Conservation (phyloP, 257 asterid species). For the Fraxinus anomala region DNA sequence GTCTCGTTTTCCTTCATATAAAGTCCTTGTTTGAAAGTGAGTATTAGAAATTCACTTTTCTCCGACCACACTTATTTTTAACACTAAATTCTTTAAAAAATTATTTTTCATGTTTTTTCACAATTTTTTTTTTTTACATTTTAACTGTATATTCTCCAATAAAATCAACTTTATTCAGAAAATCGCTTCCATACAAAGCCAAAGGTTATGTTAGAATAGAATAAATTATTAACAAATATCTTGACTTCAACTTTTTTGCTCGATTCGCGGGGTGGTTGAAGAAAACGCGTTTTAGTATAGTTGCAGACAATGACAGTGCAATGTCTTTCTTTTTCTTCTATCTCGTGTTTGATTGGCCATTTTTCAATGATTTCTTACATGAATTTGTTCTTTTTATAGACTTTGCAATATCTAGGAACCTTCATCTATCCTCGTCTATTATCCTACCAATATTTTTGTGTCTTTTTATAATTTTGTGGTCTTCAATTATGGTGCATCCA, state of each 20-base stretch:
- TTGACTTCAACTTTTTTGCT: neutral
- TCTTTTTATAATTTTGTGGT: neutral
- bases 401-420: neutral
- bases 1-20: neutral
- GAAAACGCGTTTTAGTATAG: slow-evolving; percentile 4
- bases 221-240: no score
- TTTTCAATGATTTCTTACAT: neutral
- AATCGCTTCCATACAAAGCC: no score
- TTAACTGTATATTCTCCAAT: no score
- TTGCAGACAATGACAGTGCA: neutral
- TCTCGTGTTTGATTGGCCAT: neutral
- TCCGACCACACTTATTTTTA: no score
- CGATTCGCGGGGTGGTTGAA: neutral
- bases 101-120: no score
- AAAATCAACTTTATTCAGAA: no score
- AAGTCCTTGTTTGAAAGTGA: neutral
- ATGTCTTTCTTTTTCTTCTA: neutral
- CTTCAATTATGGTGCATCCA: neutral
- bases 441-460: neutral
- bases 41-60: no score
- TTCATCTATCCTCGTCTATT: neutral
- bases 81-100: no score
- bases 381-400: neutral
- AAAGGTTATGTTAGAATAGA: no score
- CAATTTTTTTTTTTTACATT: no score